phyloP scores from a whole-genome alignment of 2,329 filamentous ascomycete species.

The Fusarium incarnatum region DNA sequence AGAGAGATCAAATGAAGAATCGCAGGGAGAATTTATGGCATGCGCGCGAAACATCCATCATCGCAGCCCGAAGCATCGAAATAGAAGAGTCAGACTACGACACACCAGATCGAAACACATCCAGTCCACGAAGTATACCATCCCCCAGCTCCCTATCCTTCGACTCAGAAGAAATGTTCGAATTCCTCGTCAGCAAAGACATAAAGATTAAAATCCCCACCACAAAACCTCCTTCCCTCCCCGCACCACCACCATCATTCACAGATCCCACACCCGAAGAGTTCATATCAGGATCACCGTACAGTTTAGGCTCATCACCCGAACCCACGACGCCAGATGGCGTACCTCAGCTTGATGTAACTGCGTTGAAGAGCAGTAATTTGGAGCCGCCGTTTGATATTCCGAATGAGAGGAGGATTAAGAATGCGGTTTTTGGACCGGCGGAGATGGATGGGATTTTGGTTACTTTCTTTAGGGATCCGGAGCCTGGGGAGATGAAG shows the following conservation, averaged over 20 bases:
- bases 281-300: not conserved
- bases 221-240: slow-evolving; percentile 6
- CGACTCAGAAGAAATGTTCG: not conserved
- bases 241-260: slow-evolving; percentile 21
- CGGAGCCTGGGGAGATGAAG: slow-evolving; percentile 34
- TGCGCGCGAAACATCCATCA: slow-evolving; percentile 47
- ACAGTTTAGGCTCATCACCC: slow-evolving; percentile 14
- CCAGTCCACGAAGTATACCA: not conserved
- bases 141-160: not conserved
- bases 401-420: slow-evolving; percentile 44
- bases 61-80: slow-evolving; percentile 52
- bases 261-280: slow-evolving; percentile 31
- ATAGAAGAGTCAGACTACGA: slow-evolving; percentile 49
- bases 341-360: slow-evolving; percentile 29
- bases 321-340: slow-evolving; percentile 31
- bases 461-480: slow-evolving; percentile 48
- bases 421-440: slow-evolving; percentile 48
- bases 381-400: slow-evolving; percentile 48
- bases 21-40: slow-evolving; percentile 57
- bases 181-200: not conserved
- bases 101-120: not conserved
- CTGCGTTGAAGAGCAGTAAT: slow-evolving; percentile 1
- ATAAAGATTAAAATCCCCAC: slow-evolving; percentile 25
- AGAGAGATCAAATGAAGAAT: slow-evolving; percentile 46
- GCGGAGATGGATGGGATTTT: slow-evolving; percentile 43